phyloP scores from a whole-genome alignment of 2,329 filamentous ascomycete genomes.

The Escovopsis sp. region DNA sequence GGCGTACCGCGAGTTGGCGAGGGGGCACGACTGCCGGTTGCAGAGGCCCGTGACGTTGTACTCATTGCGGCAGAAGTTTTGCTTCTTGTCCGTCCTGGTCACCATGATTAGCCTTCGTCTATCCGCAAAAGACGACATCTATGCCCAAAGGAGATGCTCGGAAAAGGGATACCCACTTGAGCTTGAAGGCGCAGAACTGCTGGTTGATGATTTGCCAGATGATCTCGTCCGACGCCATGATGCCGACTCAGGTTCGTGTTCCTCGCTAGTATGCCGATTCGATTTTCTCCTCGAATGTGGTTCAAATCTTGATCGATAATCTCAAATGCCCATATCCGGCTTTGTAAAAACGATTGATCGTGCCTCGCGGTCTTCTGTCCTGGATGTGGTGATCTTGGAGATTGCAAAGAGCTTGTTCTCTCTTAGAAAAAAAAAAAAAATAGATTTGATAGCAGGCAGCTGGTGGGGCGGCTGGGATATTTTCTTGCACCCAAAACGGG shows the following conservation, averaged over 20 bases:
- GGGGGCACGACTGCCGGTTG: constrained; percentile 75
- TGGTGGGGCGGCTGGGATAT: constrained; percentile 10
- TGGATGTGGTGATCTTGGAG: no score
- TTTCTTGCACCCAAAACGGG: constrained; percentile 9
- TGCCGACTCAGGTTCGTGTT: no score
- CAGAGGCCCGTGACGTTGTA: constrained; percentile 76
- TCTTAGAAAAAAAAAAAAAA: background rate
- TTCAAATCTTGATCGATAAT: no score
- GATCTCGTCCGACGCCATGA: constrained; percentile 87
- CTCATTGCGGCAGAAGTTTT: constrained; percentile 93
- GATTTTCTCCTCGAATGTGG: no score
- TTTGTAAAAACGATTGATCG: constrained; percentile 8
- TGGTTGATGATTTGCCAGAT: constrained; percentile 96
- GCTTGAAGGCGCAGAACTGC: constrained; percentile 87
- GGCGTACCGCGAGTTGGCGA: constrained; percentile 85
- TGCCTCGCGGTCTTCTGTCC: background rate
- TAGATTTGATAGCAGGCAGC: constrained; percentile 1
- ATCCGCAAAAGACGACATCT: background rate
- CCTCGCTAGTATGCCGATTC: no score
- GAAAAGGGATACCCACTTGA: constrained; percentile 47
- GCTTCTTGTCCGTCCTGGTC: constrained; percentile 60
- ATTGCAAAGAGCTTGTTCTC: background rate
- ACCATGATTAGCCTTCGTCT: background rate
- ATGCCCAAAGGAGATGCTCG: background rate
- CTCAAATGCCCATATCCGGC: background rate